Evolutionary conservation across 1,284 basidiomycete species (phyloP).

Genomic region (Entoloma clypeatum): DNA sequence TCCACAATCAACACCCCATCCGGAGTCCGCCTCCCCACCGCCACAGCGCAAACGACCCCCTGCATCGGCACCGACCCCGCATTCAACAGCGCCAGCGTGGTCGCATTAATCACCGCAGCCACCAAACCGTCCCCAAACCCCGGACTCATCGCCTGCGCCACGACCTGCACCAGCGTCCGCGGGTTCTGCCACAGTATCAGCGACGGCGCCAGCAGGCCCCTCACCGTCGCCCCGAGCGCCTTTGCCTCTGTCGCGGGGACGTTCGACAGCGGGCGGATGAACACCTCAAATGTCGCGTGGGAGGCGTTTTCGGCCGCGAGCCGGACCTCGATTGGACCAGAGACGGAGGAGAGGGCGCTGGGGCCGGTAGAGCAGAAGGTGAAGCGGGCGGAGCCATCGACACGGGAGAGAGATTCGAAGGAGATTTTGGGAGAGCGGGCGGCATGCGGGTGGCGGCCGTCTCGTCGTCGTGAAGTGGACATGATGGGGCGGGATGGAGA

Average conservation of each 20-base stretch:
- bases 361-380: slow-evolving; percentile 43
- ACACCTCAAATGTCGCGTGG: slow-evolving; percentile 69
- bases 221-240: slow-evolving; percentile 47
- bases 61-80: slow-evolving; percentile 66
- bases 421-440: slow-evolving; percentile 21
- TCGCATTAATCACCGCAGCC: slow-evolving; percentile 67
- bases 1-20: slow-evolving; percentile 44
- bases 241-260: slow-evolving; percentile 65
- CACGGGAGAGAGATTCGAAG: slow-evolving; percentile 50
- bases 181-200: slow-evolving; percentile 62
- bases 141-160: slow-evolving; percentile 55
- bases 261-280: slow-evolving; percentile 60
- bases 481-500: too few relatives aligned
- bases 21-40: slow-evolving; percentile 42
- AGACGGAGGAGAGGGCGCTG: slow-evolving; percentile 58
- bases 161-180: slow-evolving; percentile 65
- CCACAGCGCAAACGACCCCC: slow-evolving; percentile 63
- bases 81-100: slow-evolving; percentile 61
- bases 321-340: slow-evolving; percentile 74
- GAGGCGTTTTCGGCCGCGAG: slow-evolving; percentile 62
- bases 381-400: slow-evolving; percentile 66
- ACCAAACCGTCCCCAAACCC: slow-evolving; percentile 28
- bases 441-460: slow-evolving; percentile 11
- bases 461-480: too few relatives aligned
- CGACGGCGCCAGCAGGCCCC: slow-evolving; percentile 52